Conservation (phyloP, 352 stramenopile genomes). For the Pythium guiyangense region DNA sequence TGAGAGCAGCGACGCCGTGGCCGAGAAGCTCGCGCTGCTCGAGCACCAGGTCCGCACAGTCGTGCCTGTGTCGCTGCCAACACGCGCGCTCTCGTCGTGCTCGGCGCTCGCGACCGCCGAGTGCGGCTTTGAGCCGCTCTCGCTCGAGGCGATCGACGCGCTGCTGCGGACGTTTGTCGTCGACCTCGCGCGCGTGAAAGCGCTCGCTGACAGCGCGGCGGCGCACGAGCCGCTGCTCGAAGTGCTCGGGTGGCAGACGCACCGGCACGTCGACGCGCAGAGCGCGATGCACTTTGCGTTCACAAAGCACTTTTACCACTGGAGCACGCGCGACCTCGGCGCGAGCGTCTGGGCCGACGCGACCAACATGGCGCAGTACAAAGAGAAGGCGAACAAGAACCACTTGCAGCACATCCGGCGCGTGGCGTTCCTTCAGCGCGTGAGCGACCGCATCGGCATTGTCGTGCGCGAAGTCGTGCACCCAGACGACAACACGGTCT, state of each 20-base stretch:
- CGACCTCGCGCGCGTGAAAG: slow-evolving; percentile 18
- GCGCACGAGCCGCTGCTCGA: slow-evolving; percentile 10
- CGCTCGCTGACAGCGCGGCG: neutral
- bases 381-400: neutral
- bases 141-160: slow-evolving; percentile 2
- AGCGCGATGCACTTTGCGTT: slow-evolving; percentile 43
- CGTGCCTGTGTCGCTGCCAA: slow-evolving; percentile 1
- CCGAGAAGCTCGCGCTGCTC: too few relatives aligned
- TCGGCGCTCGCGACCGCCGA: neutral
- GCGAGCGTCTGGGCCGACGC: slow-evolving; percentile 23
- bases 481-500: slow-evolving; percentile 25
- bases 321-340: slow-evolving; percentile 17
- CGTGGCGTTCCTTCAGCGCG: slow-evolving; percentile 31
- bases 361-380: slow-evolving; percentile 21
- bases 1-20: too few relatives aligned
- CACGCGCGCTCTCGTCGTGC: slow-evolving; percentile 1
- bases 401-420: slow-evolving; percentile 17
- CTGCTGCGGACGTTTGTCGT: slow-evolving; percentile 17
- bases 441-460: slow-evolving; percentile 20
- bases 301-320: slow-evolving; percentile 23
- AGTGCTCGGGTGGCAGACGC: slow-evolving; percentile 34
- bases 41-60: too few relatives aligned
- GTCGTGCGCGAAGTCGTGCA: slow-evolving; percentile 31
- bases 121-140: slow-evolving; percentile 19
- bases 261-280: slow-evolving; percentile 22